Percentiles rank a stretch among this genome's conserved stretches.
Evolutionary conservation across 164 flowering plant genomes (phyloP).

Genomic region (Platanus orientalis): DNA sequence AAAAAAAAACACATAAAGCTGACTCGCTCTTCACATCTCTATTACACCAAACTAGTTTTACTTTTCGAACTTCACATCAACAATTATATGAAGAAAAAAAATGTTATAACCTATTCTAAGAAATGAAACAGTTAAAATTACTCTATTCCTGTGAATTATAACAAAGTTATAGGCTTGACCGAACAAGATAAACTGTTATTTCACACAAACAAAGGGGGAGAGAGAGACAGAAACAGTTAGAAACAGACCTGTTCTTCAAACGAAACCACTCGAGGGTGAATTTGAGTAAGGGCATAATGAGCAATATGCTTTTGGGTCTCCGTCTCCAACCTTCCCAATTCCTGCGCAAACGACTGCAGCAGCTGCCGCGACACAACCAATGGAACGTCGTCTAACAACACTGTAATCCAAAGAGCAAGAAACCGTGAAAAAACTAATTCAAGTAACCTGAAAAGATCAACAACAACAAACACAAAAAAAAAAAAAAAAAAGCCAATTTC

Average conservation of each 20-base stretch:
- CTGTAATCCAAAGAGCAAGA: slow-evolving; percentile 34
- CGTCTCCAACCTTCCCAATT: slow-evolving; percentile 64
- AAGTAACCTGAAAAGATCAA: background rate
- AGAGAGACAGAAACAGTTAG: too few relatives aligned
- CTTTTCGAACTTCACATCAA: too few relatives aligned
- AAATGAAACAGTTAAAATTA: too few relatives aligned
- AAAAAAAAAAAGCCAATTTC: background rate
- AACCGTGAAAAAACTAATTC: background rate
- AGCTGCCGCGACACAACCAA: slow-evolving; percentile 96
- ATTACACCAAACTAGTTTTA: too few relatives aligned
- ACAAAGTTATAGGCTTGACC: too few relatives aligned
- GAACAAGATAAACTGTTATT: too few relatives aligned
- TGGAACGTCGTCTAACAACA: slow-evolving; percentile 86
- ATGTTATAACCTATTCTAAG: too few relatives aligned
- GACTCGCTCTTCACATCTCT: too few relatives aligned
- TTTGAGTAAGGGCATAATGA: slow-evolving; percentile 78
- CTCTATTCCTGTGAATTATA: too few relatives aligned
- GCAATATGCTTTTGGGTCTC: slow-evolving; percentile 89
- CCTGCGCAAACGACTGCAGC: slow-evolving; percentile 79
- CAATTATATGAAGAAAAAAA: too few relatives aligned
- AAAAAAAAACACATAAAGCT: too few relatives aligned
- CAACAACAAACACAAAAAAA: background rate
- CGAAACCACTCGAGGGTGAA: slow-evolving; percentile 94
- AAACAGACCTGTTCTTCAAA: slow-evolving; percentile 90
- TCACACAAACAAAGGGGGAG: background rate